Evolutionary conservation across 2,329 filamentous ascomycete genomes (phyloP), one percentile per base, ranked within the genome.

Genomic region (Ascocoryne sarcoides): DNA sequence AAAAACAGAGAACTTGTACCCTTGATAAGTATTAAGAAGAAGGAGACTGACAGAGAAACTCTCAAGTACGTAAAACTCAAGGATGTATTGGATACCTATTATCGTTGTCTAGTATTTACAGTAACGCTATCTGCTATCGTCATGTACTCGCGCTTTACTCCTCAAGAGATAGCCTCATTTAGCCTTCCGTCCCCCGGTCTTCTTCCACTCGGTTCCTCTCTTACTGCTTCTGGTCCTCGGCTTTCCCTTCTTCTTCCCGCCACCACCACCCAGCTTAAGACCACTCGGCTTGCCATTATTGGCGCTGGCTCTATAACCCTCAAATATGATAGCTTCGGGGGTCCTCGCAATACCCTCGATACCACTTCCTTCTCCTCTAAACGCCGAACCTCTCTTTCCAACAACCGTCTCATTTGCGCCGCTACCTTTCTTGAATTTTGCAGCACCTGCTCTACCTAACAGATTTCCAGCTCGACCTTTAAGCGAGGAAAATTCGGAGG

Each of bases 251-350:
- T 60, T 59, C 47, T 66, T 66, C 30, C 60, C 60, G 53, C 74
- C 75, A 49, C 75, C 75, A 55, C 76, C 76, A 42, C 73, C 58
- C 15, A 81, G 62, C 59, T 71, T 80, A 46, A 76, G 60, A 53
- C 76, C 76, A 60, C 66, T 81, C 30, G 76, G 76, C 53, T 70
- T 79, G 4, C 75, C 80, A 45, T 81, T 76, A 42, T 71, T 81
- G 21, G 71, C 65, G 40, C 74, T 84, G 8, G 85, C 85, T 39
- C 86, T 73, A 48, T 82, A 79, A 0, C 86, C 86, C 60, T 93
- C 86, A 53, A 90, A 89, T n/a, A 89, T 74, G 47, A 89, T 75
- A 12, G 70, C 68, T 61, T 88, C 82, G 0, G 82, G 80, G 1
- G 73, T 70, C 62, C 76, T 71, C 9, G 46, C 40, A 47, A 69